Conservation (phyloP, 2,329 filamentous ascomycete species). For the Stachybotrys echinatus region DNA sequence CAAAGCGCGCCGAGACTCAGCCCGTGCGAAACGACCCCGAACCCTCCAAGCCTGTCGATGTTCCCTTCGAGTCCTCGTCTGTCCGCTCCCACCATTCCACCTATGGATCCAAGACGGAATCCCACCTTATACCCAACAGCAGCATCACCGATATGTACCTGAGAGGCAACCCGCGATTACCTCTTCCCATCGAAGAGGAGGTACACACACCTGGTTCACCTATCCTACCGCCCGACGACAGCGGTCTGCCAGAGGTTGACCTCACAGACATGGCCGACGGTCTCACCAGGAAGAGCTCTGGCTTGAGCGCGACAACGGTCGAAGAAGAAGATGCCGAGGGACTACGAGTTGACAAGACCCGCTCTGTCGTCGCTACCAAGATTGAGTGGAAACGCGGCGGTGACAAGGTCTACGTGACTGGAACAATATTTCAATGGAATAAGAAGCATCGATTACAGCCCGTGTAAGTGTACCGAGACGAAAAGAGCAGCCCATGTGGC, state of each 20-base stretch:
- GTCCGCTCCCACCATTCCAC: conserved; percentile 29
- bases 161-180: conserved; percentile 77
- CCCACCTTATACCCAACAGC: conserved; percentile 43
- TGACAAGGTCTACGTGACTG: conserved; percentile 92
- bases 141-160: conserved; percentile 61
- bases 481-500: neutral
- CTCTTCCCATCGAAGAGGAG: conserved; percentile 90
- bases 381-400: conserved; percentile 82
- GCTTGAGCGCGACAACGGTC: conserved; percentile 55
- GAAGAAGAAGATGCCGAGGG: conserved; percentile 79
- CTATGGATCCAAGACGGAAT: conserved; percentile 29
- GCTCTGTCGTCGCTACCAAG: conserved; percentile 74
- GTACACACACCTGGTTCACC: conserved; percentile 85
- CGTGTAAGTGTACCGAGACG: conserved; percentile 57
- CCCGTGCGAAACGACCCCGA: conserved; percentile 26
- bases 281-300: conserved; percentile 51
- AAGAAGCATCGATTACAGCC: conserved; percentile 83
- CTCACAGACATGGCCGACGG: conserved; percentile 43
- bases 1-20: conserved; percentile 15
- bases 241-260: conserved; percentile 44
- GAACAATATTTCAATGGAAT: conserved; percentile 97
- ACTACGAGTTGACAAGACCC: conserved; percentile 67
- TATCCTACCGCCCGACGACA: conserved; percentile 69
- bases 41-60: conserved; percentile 54
- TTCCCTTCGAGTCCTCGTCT: conserved; percentile 38